Base-by-base conservation (phyloP, 805 yeast genomes). In the Yarrowia porcina region DNA sequence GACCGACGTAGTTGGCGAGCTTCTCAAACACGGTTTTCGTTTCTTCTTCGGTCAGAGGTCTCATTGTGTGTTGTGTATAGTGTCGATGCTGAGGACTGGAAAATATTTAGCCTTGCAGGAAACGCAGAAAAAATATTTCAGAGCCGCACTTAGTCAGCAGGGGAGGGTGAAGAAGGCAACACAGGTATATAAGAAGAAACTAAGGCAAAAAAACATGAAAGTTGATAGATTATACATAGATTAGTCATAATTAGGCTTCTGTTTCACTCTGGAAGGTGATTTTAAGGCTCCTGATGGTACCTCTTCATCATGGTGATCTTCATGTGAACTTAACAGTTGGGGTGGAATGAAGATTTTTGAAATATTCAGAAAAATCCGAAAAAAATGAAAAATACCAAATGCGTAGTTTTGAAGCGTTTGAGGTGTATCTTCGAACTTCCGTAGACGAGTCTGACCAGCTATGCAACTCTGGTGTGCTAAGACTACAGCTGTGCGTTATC, bases 1-100 rank as follows among this genome's bases (percentile, higher is more conserved):
- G 82, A n/a, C 99, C 99, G 68, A 94, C 89, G 72, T 94, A 94
- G 74, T 88, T 93, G 65, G 98, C 97, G 64, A 94, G 82, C 76
- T 94, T 94, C 73, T 94, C 98, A 74, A 94, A 93, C 42, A 94
- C 96, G 17, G 88, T 93, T 74, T 89, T 90, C 44, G 99, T 93
- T 74, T 94, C 99, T 74, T 91, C 97, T 74, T 93, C 99, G 67
- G 98, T 93, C 68, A 93, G 82, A 57, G 91, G 90, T 81, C 99
- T 88, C 99, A 93, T 93, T 36, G 17, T 70, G 56, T 49, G 39
- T 13, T 15, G 38, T 21, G 6, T 47, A 20, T 30, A n/a, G 54
- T 47, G 56, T 32, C 10, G 56, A 49, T 49, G 56, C 38, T 32
- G 39, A 21, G 28, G 28, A 28, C 39, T 49, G 39, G 38, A 49